These are phyloP conservation scores for Vitis hybrid DNA, from an alignment of 177 flowering plant species.

Conservation along the genomic window DNA sequence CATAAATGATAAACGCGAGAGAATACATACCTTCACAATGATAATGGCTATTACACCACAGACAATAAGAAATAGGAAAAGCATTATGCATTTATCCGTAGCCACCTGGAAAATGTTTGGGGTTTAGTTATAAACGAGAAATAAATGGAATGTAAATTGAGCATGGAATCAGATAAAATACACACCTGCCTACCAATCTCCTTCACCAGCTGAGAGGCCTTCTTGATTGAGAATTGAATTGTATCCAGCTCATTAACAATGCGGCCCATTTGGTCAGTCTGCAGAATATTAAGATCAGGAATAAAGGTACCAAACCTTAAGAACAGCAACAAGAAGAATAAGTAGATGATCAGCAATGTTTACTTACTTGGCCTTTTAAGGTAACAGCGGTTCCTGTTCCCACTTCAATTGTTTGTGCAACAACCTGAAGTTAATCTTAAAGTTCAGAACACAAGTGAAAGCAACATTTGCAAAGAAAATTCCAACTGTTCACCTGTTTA, in stretches of 20 bases:
- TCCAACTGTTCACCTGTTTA: conserved; percentile 50
- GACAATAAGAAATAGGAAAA: conserved; percentile 83
- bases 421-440: conserved; percentile 50
- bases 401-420: conserved; percentile 84
- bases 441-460: conserved; percentile 13
- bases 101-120: conserved; percentile 62
- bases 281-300: conserved; percentile 23
- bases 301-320: not conserved
- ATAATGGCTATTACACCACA: conserved; percentile 92
- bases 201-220: conserved; percentile 92
- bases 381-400: conserved; percentile 84
- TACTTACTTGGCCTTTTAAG: conserved; percentile 89
- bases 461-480: conserved; percentile 5
- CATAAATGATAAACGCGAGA: not conserved
- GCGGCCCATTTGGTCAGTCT: conserved; percentile 99
- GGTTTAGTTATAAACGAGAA: not conserved
- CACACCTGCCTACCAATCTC: conserved; percentile 98
- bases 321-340: not conserved
- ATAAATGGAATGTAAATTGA: not conserved
- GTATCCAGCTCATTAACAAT: conserved; percentile 94
- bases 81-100: conserved; percentile 96
- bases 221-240: conserved; percentile 81
- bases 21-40: conserved; percentile 71
- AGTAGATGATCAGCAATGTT: not conserved
- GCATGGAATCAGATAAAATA: not conserved